Conservation (phyloP, 2,329 filamentous ascomycete genomes). For the Hymenoscyphus fructigenus region DNA sequence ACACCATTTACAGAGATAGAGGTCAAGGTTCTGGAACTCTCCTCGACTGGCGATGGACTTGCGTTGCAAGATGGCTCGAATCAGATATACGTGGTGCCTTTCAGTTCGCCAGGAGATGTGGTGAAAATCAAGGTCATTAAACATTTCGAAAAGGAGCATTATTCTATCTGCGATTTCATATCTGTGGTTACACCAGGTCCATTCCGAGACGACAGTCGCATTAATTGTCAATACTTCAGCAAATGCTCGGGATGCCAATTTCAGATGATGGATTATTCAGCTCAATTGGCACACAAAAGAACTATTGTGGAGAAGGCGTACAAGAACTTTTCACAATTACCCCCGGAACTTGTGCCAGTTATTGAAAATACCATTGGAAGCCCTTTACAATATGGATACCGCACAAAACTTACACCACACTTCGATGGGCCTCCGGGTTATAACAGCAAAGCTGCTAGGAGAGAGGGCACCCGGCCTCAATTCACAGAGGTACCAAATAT, state of each 20-base stretch:
- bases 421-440: constrained; percentile 73
- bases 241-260: constrained; percentile 92
- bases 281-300: constrained; percentile 83
- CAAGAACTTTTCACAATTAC: constrained; percentile 82
- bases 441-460: constrained; percentile 46
- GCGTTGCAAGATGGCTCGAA: constrained; percentile 65
- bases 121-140: constrained; percentile 77
- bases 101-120: constrained; percentile 80
- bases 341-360: constrained; percentile 70
- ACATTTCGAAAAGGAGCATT: constrained; percentile 63
- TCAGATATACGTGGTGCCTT: constrained; percentile 82
- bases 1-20: constrained; percentile 74
- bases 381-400: constrained; percentile 87
- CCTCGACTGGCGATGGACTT: constrained; percentile 89
- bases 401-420: constrained; percentile 95
- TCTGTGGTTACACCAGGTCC: constrained; percentile 72
- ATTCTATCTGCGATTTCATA: constrained; percentile 80
- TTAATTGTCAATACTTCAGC: constrained; percentile 84
- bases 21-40: constrained; percentile 76
- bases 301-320: constrained; percentile 89
- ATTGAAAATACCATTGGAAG: constrained; percentile 86
- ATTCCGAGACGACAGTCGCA: constrained; percentile 71
- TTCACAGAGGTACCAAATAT: constrained; percentile 72
- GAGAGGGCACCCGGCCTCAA: constrained; percentile 52
- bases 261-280: constrained; percentile 89